Evolutionary conservation across 208 protist species (phyloP).

Genomic region (Porcisia hertigi): DNA sequence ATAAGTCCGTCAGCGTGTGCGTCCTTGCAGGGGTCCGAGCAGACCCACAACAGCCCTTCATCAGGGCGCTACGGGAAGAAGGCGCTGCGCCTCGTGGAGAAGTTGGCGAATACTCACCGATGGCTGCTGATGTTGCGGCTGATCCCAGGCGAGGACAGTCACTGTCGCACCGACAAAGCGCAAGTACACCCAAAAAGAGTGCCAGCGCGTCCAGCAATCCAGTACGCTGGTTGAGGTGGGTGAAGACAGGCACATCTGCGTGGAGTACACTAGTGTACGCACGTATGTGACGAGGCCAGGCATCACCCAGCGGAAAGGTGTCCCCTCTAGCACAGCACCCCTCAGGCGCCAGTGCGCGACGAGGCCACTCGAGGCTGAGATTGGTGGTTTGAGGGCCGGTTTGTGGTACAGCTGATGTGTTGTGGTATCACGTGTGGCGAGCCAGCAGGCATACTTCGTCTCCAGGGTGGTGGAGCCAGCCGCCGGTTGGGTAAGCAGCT

Average conservation of each 20-base stretch:
- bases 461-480: not conserved
- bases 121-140: not conserved
- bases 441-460: slow-evolving; percentile 18
- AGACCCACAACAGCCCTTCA: not conserved
- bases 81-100: slow-evolving; percentile 14
- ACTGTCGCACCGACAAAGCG: slow-evolving; percentile 17
- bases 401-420: slow-evolving; percentile 16
- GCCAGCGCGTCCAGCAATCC: slow-evolving; percentile 25
- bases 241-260: slow-evolving; percentile 2
- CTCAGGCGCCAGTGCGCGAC: slow-evolving; percentile 13
- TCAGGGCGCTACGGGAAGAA: slow-evolving; percentile 10
- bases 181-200: slow-evolving; percentile 23
- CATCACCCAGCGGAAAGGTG: slow-evolving; percentile 3
- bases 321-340: slow-evolving; percentile 18
- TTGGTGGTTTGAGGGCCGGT: not conserved
- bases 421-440: slow-evolving; percentile 2
- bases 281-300: slow-evolving; percentile 17
- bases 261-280: slow-evolving; percentile 10
- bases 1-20: not conserved
- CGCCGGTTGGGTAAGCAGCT: slow-evolving; percentile 3
- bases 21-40: not conserved
- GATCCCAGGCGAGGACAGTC: slow-evolving; percentile 18
- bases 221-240: not conserved
- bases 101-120: slow-evolving; percentile 13
- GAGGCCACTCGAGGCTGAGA: not conserved